These are phyloP conservation scores for Kandelia obovata DNA, from an alignment of 345 rosid genomes.

Conservation along the genomic window DNA sequence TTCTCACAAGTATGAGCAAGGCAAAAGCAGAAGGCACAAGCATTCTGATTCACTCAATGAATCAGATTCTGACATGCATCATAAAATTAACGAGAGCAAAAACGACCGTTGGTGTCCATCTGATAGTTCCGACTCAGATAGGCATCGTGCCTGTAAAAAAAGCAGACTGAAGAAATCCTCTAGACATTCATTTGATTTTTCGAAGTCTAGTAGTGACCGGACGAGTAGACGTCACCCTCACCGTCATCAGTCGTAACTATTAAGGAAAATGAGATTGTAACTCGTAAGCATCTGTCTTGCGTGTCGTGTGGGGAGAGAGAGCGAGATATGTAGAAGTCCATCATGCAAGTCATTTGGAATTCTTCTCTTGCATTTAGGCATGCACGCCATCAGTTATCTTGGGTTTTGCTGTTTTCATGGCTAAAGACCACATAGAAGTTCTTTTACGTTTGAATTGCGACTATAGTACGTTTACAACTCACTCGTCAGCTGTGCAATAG, in stretches of 20 bases:
- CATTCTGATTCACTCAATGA: slow-evolving; percentile 34
- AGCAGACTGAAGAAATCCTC: slow-evolving; percentile 16
- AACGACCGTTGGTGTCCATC: slow-evolving; percentile 12
- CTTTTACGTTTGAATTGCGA: too few relatives aligned
- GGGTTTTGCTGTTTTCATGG: too few relatives aligned
- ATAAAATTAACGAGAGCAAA: slow-evolving; percentile 25
- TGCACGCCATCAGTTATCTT: not conserved
- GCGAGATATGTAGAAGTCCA: not conserved
- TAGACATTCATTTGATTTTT: slow-evolving; percentile 18
- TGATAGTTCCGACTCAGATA: slow-evolving; percentile 20
- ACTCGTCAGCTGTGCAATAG: too few relatives aligned
- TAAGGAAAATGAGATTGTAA: not conserved
- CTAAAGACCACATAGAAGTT: too few relatives aligned
- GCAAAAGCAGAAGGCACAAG: slow-evolving; percentile 22
- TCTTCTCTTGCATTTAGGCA: not conserved
- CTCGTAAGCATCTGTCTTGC: not conserved
- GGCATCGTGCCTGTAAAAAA: slow-evolving; percentile 14
- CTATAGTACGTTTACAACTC: too few relatives aligned
- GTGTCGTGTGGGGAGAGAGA: not conserved
- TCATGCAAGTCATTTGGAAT: not conserved
- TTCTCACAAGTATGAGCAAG: slow-evolving; percentile 25
- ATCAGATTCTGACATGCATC: slow-evolving; percentile 29
- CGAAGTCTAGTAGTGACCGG: slow-evolving; percentile 18
- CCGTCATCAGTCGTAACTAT: not conserved
- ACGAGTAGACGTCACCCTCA: slow-evolving; percentile 7